These are phyloP conservation scores for Colletotrichum brevisporum DNA, from an alignment of 2,329 filamentous ascomycete genomes.

Conservation along the genomic window DNA sequence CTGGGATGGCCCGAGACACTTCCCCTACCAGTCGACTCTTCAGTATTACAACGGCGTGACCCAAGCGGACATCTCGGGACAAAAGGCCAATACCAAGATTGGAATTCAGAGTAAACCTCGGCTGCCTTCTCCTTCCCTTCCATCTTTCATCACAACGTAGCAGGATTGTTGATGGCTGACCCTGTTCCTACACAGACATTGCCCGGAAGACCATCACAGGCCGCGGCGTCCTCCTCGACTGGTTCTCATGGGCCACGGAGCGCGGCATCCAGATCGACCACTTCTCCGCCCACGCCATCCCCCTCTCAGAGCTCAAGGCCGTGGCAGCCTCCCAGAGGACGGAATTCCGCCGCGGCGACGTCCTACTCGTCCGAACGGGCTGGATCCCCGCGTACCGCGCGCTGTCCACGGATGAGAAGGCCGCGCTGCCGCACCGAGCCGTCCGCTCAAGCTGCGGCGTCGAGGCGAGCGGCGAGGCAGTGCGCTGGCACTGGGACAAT, in stretches of 20 bases:
- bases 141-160: background rate
- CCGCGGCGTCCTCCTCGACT: slow-evolving; percentile 11
- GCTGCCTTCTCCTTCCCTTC: background rate
- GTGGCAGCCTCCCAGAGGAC: slow-evolving; percentile 3
- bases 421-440: background rate
- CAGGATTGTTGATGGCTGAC: background rate
- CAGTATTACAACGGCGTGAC: slow-evolving; percentile 37
- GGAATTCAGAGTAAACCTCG: slow-evolving; percentile 24
- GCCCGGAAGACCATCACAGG: slow-evolving; percentile 15
- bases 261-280: slow-evolving; percentile 1
- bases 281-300: slow-evolving; percentile 14
- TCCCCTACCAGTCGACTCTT: slow-evolving; percentile 32
- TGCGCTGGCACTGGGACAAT: slow-evolving; percentile 62
- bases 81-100: slow-evolving; percentile 1
- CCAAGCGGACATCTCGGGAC: slow-evolving; percentile 24
- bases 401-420: slow-evolving; percentile 51
- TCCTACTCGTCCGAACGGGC: slow-evolving; percentile 63
- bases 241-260: slow-evolving; percentile 10
- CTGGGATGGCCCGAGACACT: slow-evolving; percentile 38
- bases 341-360: slow-evolving; percentile 9
- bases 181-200: background rate
- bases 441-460: slow-evolving; percentile 48
- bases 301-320: slow-evolving; percentile 9
- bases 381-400: slow-evolving; percentile 61
- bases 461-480: slow-evolving; percentile 53